Conservation (phyloP, 768 basidiomycete genomes). For the Lactarius tabidus region DNA sequence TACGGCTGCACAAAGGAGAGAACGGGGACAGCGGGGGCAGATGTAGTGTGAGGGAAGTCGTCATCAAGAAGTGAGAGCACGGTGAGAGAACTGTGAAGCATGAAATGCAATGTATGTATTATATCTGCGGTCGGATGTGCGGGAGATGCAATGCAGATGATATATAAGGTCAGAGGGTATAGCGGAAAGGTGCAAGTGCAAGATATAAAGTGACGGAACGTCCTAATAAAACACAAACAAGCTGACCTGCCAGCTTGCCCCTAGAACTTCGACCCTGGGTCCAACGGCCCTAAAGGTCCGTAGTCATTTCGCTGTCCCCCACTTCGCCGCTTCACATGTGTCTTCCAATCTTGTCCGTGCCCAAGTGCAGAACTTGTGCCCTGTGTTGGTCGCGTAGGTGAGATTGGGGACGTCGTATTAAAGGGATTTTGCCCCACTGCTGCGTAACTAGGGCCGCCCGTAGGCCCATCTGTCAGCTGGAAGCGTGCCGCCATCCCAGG, state of each 20-base stretch:
- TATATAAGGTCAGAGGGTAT: slow-evolving; percentile 22
- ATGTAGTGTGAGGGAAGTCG: slow-evolving; percentile 3
- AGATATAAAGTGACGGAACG: slow-evolving; percentile 20
- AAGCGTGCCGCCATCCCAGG: slow-evolving; percentile 50
- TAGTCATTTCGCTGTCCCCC: slow-evolving; percentile 39
- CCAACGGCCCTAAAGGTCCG: slow-evolving; percentile 46
- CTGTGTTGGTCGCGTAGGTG: slow-evolving; percentile 33
- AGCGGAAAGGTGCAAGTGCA: slow-evolving; percentile 15
- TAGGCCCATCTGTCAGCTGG: slow-evolving; percentile 52
- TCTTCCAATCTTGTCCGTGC: slow-evolving; percentile 33
- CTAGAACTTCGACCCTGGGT: slow-evolving; percentile 32
- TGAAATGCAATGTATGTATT: slow-evolving; percentile 19
- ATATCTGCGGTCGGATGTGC: slow-evolving; percentile 13
- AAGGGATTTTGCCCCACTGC: slow-evolving; percentile 16
- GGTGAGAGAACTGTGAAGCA: slow-evolving; percentile 13
- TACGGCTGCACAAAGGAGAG: slow-evolving; percentile 12
- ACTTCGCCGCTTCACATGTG: slow-evolving; percentile 40
- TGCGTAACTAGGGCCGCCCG: slow-evolving; percentile 17
- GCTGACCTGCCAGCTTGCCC: slow-evolving; percentile 20
- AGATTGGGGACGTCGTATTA: slow-evolving; percentile 32
- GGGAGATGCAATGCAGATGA: slow-evolving; percentile 16
- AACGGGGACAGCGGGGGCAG: slow-evolving; percentile 3
- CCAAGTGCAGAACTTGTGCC: slow-evolving; percentile 36
- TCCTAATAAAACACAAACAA: slow-evolving; percentile 14
- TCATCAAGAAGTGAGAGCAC: slow-evolving; percentile 16